Percentiles rank a stretch among this genome's conserved stretches.
These are phyloP conservation scores for Phaffia australis DNA, from an alignment of 768 basidiomycete species.

Conservation along the genomic window DNA sequence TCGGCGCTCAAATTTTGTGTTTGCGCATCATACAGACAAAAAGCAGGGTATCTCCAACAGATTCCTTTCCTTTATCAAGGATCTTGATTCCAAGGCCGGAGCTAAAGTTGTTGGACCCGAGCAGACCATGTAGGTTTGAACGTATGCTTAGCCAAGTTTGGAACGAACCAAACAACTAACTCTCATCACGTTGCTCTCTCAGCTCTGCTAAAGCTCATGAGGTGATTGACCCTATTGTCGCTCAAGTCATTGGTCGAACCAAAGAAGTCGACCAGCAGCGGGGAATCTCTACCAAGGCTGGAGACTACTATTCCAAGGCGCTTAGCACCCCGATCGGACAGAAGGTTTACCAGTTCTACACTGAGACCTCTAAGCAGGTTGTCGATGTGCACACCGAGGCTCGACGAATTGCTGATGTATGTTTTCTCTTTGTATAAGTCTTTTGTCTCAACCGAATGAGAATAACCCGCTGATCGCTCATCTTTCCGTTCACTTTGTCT, in stretches of 20 bases:
- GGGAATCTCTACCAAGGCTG: constrained; percentile 58
- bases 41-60: constrained; percentile 78
- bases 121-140: constrained; percentile 48
- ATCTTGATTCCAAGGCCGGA: constrained; percentile 61
- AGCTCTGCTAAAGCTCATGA: constrained; percentile 56
- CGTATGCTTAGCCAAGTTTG: no score
- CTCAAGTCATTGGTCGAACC: constrained; percentile 44
- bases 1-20: no score
- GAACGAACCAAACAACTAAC: no score
- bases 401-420: constrained; percentile 55
- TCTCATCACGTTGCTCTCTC: no score
- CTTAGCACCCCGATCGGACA: constrained; percentile 17
- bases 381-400: constrained; percentile 91
- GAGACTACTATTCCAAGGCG: constrained; percentile 48
- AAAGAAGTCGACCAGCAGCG: constrained; percentile 70
- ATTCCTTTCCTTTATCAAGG: constrained; percentile 68
- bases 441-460: neutral
- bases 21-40: no score
- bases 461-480: neutral
- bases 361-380: constrained; percentile 74
- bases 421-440: constrained; percentile 2
- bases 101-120: constrained; percentile 63
- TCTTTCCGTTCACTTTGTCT: neutral
- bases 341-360: constrained; percentile 64
- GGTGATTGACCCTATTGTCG: constrained; percentile 52